phyloP scores from a whole-genome alignment of 768 basidiomycete species.

The Strobilomyces echinocephalus region DNA sequence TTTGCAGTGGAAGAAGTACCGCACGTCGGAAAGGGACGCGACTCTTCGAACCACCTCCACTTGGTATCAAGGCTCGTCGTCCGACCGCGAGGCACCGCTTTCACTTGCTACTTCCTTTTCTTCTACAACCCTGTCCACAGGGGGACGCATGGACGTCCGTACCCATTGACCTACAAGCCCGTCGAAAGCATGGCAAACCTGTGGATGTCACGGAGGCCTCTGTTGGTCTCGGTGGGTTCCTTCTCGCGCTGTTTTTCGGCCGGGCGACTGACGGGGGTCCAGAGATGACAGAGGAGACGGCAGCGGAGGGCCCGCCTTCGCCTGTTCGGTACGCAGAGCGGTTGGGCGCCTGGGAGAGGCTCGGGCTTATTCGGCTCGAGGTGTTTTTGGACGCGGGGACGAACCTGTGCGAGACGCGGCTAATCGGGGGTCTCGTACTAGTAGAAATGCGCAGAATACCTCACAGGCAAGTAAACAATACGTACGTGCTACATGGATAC shows the following conservation, averaged over 20 bases:
- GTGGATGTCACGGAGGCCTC: slow-evolving; percentile 78
- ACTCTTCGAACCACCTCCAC: slow-evolving; percentile 86
- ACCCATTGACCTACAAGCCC: slow-evolving; percentile 63
- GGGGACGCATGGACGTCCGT: slow-evolving; percentile 53
- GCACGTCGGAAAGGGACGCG: slow-evolving; percentile 67
- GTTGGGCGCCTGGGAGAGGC: slow-evolving; percentile 66
- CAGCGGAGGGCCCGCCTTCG: slow-evolving; percentile 61
- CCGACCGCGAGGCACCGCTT: slow-evolving; percentile 47
- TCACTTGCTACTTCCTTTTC: neutral
- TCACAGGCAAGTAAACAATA: too few relatives aligned
- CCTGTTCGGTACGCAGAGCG: slow-evolving; percentile 57
- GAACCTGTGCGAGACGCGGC: slow-evolving; percentile 1
- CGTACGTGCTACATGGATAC: too few relatives aligned
- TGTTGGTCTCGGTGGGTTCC: slow-evolving; percentile 61
- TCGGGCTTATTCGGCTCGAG: slow-evolving; percentile 73
- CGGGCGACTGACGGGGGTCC: neutral
- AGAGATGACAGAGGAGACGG: slow-evolving; percentile 73
- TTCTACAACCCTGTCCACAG: slow-evolving; percentile 32
- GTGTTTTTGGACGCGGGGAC: slow-evolving; percentile 84
- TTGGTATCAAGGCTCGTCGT: slow-evolving; percentile 45
- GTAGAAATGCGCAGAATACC: too few relatives aligned
- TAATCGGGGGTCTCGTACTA: too few relatives aligned
- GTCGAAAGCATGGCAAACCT: slow-evolving; percentile 49
- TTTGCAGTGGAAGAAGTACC: slow-evolving; percentile 52
- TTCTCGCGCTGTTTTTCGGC: too few relatives aligned